These are phyloP conservation scores for Fagopyrum tataricum DNA, from an alignment of 148 eudicot species.

Conservation along the genomic window DNA sequence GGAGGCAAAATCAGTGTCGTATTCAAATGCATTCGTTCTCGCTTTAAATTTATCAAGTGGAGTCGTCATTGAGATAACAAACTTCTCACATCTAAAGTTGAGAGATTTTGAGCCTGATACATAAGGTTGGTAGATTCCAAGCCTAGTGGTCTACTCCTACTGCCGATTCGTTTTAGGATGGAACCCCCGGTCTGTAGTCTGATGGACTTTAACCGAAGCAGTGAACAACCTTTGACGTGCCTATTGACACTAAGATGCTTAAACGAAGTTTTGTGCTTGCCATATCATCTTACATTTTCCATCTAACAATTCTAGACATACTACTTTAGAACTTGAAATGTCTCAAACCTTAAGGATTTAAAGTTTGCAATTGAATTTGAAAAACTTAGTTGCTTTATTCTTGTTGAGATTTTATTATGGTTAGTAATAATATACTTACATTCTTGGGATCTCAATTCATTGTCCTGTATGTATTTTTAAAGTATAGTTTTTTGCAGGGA, in stretches of 20 bases:
- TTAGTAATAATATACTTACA: not conserved
- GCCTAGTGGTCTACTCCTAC: not conserved
- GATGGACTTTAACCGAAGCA: too few species aligned
- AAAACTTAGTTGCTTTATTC: not conserved
- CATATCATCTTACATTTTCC: not conserved
- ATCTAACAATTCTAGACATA: not conserved
- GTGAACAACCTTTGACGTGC: not conserved
- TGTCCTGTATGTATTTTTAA: not conserved
- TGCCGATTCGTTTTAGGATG: not conserved
- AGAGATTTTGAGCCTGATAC: not conserved
- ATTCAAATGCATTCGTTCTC: too few species aligned
- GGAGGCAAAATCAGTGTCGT: too few species aligned
- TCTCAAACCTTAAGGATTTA: not conserved
- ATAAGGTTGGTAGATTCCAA: not conserved
- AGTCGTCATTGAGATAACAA: not conserved
- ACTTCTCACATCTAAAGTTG: not conserved
- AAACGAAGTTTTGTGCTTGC: not conserved
- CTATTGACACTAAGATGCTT: not conserved
- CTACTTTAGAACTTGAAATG: not conserved
- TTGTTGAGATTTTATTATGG: not conserved
- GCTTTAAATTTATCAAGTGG: not conserved
- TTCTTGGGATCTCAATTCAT: not conserved
- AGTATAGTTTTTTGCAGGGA: constrained; percentile 37
- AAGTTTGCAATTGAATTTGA: not conserved
- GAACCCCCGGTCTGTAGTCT: not conserved